phyloP scores from a whole-genome alignment of 805 yeast species.

The Yamadazyma nakazawae region DNA sequence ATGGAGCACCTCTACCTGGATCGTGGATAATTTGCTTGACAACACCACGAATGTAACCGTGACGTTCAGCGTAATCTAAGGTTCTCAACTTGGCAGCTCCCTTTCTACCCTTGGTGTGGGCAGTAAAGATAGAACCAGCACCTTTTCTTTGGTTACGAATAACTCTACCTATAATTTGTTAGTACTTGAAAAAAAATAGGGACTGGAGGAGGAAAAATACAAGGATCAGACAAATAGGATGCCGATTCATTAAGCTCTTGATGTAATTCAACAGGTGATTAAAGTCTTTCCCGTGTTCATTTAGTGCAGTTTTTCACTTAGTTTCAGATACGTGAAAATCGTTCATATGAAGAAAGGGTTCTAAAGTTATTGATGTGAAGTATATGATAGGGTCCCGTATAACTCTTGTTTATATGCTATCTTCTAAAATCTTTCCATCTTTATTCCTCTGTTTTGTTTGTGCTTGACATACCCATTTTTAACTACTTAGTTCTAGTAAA shows the following conservation, averaged over 20 bases:
- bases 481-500: slow-evolving; percentile 19
- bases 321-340: not conserved
- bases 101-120: slow-evolving; percentile 99
- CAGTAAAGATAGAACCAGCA: slow-evolving; percentile 99
- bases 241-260: too few species aligned
- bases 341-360: too few species aligned
- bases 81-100: slow-evolving; percentile 99
- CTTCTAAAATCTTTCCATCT: too few species aligned
- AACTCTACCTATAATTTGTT: slow-evolving; percentile 72
- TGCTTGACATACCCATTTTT: slow-evolving; percentile 26
- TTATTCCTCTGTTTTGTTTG: not conserved
- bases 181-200: not conserved
- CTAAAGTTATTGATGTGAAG: too few species aligned
- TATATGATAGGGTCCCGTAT: too few species aligned
- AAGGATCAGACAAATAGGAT: not conserved
- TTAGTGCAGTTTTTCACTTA: not conserved
- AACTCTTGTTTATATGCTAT: too few species aligned
- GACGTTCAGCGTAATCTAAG: slow-evolving; percentile 98
- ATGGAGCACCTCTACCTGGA: slow-evolving; percentile 99
- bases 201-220: not conserved
- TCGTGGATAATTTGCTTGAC: slow-evolving; percentile 99
- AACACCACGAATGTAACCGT: slow-evolving; percentile 99
- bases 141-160: slow-evolving; percentile 99
- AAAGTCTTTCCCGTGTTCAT: too few species aligned
- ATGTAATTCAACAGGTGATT: too few species aligned